Conservation (phyloP, 1,139 yeast species). For the Entelexis sorbosivorans region DNA sequence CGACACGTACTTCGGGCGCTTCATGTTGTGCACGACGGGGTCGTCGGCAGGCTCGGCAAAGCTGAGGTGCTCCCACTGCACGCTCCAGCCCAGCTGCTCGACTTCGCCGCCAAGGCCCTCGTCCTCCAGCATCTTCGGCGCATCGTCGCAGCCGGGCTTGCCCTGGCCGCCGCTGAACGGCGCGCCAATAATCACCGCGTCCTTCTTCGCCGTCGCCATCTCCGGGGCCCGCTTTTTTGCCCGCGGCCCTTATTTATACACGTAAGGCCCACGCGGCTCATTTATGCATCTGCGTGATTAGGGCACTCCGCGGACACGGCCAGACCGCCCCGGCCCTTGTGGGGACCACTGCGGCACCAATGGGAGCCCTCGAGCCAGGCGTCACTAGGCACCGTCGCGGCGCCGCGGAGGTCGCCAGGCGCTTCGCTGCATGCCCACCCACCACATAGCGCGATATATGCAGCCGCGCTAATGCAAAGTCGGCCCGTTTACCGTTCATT, state of each 20-base stretch:
- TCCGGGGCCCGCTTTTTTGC: not conserved
- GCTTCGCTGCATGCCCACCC: no score
- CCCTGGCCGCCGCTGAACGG: slow-evolving; percentile 98
- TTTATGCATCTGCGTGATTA: not conserved
- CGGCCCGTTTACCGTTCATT: no score
- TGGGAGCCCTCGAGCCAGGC: no score
- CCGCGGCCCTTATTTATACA: not conserved
- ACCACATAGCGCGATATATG: no score
- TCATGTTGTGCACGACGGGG: slow-evolving; percentile 41
- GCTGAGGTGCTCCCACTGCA: slow-evolving; percentile 46
- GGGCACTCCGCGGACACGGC: not conserved
- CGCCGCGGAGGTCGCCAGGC: no score
- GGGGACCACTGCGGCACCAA: no score
- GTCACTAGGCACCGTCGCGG: no score
- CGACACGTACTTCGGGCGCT: slow-evolving; percentile 69
- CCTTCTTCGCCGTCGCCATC: slow-evolving; percentile 2
- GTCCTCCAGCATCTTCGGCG: slow-evolving; percentile 70
- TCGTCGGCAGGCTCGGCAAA: slow-evolving; percentile 31
- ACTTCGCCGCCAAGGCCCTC: slow-evolving; percentile 60
- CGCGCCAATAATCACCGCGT: slow-evolving; percentile 46
- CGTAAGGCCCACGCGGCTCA: not conserved
- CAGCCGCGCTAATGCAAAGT: no score
- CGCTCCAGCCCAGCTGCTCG: slow-evolving; percentile 61
- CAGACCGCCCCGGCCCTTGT: not conserved
- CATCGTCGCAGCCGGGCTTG: slow-evolving; percentile 83